Evolutionary conservation across 352 stramenopile species (phyloP).

Genomic region (Phytopythium sindhum): DNA sequence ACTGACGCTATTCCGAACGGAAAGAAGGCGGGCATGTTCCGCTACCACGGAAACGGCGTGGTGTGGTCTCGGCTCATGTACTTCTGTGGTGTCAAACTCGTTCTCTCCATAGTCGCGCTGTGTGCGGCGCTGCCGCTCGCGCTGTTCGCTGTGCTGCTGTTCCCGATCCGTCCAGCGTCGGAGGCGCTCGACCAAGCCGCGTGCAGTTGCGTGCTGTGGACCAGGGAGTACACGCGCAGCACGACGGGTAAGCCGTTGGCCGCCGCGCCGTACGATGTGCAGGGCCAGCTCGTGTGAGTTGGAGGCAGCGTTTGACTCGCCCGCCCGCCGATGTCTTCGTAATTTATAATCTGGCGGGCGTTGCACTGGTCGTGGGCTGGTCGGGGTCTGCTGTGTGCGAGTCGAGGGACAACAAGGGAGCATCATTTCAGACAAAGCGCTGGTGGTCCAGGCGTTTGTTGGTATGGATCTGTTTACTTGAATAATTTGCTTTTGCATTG

Average conservation of each 20-base stretch:
- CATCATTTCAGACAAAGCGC: background rate
- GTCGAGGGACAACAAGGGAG: background rate
- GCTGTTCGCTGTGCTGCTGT: slow-evolving; percentile 49
- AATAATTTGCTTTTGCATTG: background rate
- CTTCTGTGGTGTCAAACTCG: slow-evolving; percentile 57
- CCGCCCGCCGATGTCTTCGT: slow-evolving; percentile 7
- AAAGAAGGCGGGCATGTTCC: slow-evolving; percentile 43
- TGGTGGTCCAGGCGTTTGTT: background rate
- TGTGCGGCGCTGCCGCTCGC: slow-evolving; percentile 52
- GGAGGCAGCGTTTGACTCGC: background rate
- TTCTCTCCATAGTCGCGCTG: slow-evolving; percentile 56
- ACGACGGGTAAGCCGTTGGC: slow-evolving; percentile 50
- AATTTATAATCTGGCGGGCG: slow-evolving; percentile 23
- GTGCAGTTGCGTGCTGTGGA: slow-evolving; percentile 51
- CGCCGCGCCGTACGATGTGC: slow-evolving; percentile 21
- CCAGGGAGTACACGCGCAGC: slow-evolving; percentile 63
- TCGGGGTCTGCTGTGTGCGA: background rate
- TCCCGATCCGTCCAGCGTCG: slow-evolving; percentile 51
- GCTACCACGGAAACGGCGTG: slow-evolving; percentile 48
- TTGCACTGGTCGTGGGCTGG: background rate
- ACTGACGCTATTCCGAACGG: slow-evolving; percentile 15
- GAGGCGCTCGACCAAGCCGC: slow-evolving; percentile 32
- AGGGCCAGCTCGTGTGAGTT: slow-evolving; percentile 38
- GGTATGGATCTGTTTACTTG: background rate
- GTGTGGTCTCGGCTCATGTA: slow-evolving; percentile 75